Evolutionary conservation across 441 rosid genomes (phyloP).

Genomic region (Eruca vesicaria): DNA sequence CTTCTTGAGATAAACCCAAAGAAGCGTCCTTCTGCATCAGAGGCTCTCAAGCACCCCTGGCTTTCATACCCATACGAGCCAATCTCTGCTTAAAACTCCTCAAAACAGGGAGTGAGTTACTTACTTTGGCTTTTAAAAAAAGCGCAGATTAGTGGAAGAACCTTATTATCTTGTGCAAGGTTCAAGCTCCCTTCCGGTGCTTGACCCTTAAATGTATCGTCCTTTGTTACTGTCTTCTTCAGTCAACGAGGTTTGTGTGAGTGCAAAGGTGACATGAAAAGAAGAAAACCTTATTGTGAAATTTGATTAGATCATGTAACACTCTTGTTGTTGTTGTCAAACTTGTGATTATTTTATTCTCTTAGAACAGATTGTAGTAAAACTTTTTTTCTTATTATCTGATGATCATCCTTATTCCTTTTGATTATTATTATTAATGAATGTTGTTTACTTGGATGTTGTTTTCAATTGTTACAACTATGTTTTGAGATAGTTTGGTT

Average conservation of each 20-base stretch:
- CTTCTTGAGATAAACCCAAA: conserved; percentile 91
- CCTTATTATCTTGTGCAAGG: neutral
- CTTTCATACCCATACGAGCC: conserved; percentile 92
- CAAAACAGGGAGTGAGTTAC: conserved; percentile 7
- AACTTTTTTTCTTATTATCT: neutral
- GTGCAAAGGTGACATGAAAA: conserved; percentile 18
- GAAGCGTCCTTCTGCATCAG: conserved; percentile 88
- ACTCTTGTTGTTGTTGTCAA: conserved; percentile 11
- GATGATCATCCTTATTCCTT: conserved; percentile 6
- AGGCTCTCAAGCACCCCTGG: conserved; percentile 97
- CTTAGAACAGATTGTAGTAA: conserved; percentile 13
- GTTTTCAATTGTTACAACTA: neutral
- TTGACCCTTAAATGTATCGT: neutral
- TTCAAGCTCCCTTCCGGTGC: neutral
- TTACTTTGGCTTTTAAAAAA: neutral
- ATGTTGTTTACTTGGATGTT: neutral
- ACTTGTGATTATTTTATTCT: conserved; percentile 26
- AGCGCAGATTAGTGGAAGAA: neutral
- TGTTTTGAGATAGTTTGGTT: neutral
- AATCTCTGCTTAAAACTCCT: conserved; percentile 64
- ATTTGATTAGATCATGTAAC: conserved; percentile 32
- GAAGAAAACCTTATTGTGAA: conserved; percentile 1
- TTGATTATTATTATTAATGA: neutral
- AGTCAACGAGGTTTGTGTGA: neutral
- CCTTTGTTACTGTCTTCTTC: conserved; percentile 5